Evolutionary conservation across 805 yeast genomes (phyloP).

Genomic region (Candida nonsorbophila): DNA sequence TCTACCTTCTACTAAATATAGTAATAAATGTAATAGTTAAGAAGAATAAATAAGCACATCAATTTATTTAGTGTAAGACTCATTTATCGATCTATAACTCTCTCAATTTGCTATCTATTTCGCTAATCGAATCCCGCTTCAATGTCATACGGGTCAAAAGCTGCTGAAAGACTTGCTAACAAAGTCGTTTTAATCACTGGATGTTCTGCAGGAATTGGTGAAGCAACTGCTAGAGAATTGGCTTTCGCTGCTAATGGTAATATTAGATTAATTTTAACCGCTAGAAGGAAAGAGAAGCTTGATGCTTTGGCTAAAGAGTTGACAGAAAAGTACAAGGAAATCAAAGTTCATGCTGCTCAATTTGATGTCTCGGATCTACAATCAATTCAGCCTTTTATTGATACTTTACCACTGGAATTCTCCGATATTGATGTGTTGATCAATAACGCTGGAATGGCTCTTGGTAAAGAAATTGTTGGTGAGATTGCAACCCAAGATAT

Average conservation of each 20-base stretch:
- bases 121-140: no score
- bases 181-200: slow-evolving; percentile 88
- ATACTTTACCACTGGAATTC: slow-evolving; percentile 52
- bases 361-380: slow-evolving; percentile 38
- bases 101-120: no score
- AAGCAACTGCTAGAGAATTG: slow-evolving; percentile 83
- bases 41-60: no score
- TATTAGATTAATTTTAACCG: slow-evolving; percentile 66
- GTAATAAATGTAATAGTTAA: no score
- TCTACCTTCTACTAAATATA: slow-evolving; percentile 97
- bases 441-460: slow-evolving; percentile 77
- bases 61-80: no score
- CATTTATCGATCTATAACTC: no score
- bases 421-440: slow-evolving; percentile 60
- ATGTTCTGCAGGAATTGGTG: slow-evolving; percentile 94
- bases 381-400: slow-evolving; percentile 46
- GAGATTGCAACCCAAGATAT: slow-evolving; percentile 59
- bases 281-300: slow-evolving; percentile 68
- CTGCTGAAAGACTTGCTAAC: slow-evolving; percentile 75
- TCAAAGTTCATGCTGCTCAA: slow-evolving; percentile 53
- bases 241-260: slow-evolving; percentile 73
- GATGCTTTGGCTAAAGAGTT: slow-evolving; percentile 45
- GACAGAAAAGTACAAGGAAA: slow-evolving; percentile 42
- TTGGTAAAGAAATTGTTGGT: slow-evolving; percentile 77
- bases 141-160: slow-evolving; percentile 69